Conservation (phyloP, 768 basidiomycete genomes). For the Suillus placidus region DNA sequence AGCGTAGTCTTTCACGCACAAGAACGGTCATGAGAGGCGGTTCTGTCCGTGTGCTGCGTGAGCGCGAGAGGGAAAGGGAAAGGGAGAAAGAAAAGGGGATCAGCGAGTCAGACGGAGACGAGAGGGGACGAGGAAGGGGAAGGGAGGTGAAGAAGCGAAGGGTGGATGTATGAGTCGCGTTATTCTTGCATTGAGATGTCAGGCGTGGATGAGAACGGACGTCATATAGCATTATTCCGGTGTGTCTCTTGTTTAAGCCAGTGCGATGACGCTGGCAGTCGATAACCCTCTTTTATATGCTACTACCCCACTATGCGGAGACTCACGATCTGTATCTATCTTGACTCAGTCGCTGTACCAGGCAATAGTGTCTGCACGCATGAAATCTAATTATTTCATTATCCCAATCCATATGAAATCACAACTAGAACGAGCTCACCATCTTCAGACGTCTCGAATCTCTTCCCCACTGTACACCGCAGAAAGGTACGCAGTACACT, state of each 20-base stretch:
- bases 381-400: not conserved
- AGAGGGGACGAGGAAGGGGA: constrained; percentile 17
- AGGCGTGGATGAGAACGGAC: not conserved
- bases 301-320: not conserved
- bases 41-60: constrained; percentile 2
- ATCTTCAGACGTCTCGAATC: not conserved
- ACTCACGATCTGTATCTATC: not conserved
- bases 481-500: not conserved
- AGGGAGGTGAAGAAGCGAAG: constrained; percentile 35
- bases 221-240: not conserved
- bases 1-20: constrained; percentile 6
- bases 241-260: not conserved
- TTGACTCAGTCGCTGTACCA: not conserved
- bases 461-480: not conserved
- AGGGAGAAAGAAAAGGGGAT: constrained; percentile 15
- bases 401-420: not conserved
- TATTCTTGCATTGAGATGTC: not conserved
- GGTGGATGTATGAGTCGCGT: constrained; percentile 18
- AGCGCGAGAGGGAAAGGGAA: constrained; percentile 16
- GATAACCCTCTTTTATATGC: constrained; percentile 2
- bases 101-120: constrained; percentile 14
- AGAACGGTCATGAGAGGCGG: constrained; percentile 3
- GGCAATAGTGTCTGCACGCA: not conserved
- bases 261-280: not conserved
- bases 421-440: not conserved